phyloP scores from a whole-genome alignment of 495 filamentous ascomycete genomes.

The Penicillium maclennaniae region DNA sequence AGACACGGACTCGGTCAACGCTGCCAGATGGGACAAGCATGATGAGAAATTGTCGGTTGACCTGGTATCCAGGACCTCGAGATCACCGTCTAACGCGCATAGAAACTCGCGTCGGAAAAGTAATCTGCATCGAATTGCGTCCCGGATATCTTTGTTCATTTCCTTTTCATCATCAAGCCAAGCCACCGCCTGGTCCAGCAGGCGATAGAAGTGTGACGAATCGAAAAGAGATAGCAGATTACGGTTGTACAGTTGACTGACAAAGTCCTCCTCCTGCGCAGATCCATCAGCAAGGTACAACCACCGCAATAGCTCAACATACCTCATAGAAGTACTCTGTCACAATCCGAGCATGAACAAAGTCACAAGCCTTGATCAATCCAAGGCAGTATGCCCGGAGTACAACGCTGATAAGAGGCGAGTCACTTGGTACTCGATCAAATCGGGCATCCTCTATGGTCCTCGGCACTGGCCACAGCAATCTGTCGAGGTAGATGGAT shows the following conservation, averaged over 20 bases:
- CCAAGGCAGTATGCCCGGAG: constrained; percentile 84
- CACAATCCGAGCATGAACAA: constrained; percentile 69
- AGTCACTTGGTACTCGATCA: constrained; percentile 37
- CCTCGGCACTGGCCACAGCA: constrained; percentile 67
- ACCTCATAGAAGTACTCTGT: constrained; percentile 87
- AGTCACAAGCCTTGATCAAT: constrained; percentile 76
- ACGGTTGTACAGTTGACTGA: constrained; percentile 82
- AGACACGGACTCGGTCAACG: constrained; percentile 51
- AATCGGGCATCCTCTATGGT: constrained; percentile 70
- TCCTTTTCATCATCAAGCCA: constrained; percentile 48
- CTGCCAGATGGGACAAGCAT: constrained; percentile 44
- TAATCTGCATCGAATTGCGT: constrained; percentile 61
- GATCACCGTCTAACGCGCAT: constrained; percentile 44
- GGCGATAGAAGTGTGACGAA: constrained; percentile 48
- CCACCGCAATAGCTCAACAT: constrained; percentile 8
- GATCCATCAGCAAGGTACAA: constrained; percentile 1
- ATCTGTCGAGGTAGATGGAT: constrained; percentile 84
- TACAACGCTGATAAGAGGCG: constrained; percentile 58
- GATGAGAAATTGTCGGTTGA: constrained; percentile 36
- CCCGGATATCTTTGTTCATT: constrained; percentile 48
- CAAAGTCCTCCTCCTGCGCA: constrained; percentile 88
- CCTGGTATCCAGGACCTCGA: constrained; percentile 37
- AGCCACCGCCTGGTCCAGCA: constrained; percentile 56
- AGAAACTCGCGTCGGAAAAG: constrained; percentile 63
- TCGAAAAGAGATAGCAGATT: constrained; percentile 64